A percentile compares a stretch with the other conserved stretches of the same genome.
Conservation (phyloP, 306 rosid species). For the Rosa chinensis region DNA sequence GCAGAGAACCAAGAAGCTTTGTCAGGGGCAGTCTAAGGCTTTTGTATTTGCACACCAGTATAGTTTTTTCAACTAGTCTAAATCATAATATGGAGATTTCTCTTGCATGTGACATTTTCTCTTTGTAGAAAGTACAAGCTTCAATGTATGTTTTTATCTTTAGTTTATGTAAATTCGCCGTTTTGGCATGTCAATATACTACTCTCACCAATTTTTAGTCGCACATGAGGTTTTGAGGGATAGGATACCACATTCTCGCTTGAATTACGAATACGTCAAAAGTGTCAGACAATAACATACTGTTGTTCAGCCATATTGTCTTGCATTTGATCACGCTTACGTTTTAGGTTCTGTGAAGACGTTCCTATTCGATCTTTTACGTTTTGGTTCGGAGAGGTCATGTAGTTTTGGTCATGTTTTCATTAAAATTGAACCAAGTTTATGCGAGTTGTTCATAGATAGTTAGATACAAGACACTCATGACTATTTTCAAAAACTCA, state of each 20-base stretch:
- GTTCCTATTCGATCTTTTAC: no score
- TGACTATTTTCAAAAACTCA: no score
- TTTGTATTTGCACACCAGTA: not conserved
- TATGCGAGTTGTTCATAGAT: no score
- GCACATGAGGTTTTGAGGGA: not conserved
- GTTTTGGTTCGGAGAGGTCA: no score
- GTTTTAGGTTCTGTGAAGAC: no score
- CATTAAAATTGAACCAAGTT: no score
- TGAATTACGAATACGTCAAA: not conserved
- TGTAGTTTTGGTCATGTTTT: no score
- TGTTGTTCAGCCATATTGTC: no score
- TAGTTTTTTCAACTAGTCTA: slow-evolving; percentile 15
- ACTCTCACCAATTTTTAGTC: not conserved
- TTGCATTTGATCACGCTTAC: no score
- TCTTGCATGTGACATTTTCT: not conserved
- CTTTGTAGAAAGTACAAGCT: not conserved
- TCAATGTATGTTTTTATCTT: not conserved
- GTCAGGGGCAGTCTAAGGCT: slow-evolving; percentile 40
- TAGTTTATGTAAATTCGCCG: not conserved
- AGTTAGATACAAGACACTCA: no score
- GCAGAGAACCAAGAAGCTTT: slow-evolving; percentile 44
- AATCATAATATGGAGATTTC: not conserved
- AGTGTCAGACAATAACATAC: not conserved
- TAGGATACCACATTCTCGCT: not conserved
- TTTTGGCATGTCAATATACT: not conserved